Evolutionary conservation across 371 early-diverging fungal species (phyloP).

Genomic region (Circinella minor): DNA sequence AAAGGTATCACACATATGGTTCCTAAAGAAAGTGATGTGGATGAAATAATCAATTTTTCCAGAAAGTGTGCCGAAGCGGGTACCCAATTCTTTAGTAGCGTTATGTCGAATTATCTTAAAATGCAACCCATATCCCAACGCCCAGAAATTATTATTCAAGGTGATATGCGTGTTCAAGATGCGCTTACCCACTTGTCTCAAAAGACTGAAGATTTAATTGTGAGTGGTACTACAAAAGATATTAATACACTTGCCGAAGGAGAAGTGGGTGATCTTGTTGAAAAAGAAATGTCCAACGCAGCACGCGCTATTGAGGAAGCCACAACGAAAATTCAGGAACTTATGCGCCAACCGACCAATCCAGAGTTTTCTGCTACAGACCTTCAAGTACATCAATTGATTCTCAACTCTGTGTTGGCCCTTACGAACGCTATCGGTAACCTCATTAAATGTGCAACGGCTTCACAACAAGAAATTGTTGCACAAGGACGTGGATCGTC

Average conservation of each 20-base stretch:
- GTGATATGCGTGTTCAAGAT: conserved; percentile 78
- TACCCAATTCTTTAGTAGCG: conserved; percentile 82
- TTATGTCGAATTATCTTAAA: conserved; percentile 80
- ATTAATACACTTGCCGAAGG: conserved; percentile 72
- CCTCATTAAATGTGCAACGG: conserved; percentile 92
- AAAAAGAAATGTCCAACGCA: conserved; percentile 91
- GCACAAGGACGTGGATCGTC: conserved; percentile 87
- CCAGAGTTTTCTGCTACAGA: conserved; percentile 75
- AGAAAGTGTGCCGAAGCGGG: conserved; percentile 66
- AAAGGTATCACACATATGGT: conserved; percentile 91
- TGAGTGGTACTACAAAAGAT: conserved; percentile 61
- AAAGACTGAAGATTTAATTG: conserved; percentile 75
- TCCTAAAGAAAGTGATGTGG: conserved; percentile 77
- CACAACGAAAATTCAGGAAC: conserved; percentile 78
- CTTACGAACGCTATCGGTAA: conserved; percentile 94
- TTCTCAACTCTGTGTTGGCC: conserved; percentile 89
- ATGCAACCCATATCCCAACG: conserved; percentile 73
- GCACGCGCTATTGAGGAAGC: conserved; percentile 94
- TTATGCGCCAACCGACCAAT: conserved; percentile 79
- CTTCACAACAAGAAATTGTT: conserved; percentile 96
- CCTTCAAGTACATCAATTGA: conserved; percentile 89
- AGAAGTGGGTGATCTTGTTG: conserved; percentile 91
- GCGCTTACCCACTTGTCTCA: conserved; percentile 73
- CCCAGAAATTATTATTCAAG: conserved; percentile 72
- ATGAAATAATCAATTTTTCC: conserved; percentile 76